phyloP scores from a whole-genome alignment of 495 filamentous ascomycete species.

The Geopyxis carbonaria region DNA sequence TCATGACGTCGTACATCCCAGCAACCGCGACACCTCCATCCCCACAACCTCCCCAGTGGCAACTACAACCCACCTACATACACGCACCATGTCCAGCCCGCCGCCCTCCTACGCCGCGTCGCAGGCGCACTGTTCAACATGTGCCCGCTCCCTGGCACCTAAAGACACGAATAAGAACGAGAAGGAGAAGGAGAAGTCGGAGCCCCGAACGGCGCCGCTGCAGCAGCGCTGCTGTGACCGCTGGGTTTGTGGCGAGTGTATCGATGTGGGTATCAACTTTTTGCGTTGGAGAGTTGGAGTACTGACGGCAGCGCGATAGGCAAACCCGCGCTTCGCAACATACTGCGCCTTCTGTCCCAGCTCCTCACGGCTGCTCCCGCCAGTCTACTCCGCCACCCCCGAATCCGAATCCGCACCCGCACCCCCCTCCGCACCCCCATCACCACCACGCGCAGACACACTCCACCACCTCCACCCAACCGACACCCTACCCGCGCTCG shows the following conservation, averaged over 20 bases:
- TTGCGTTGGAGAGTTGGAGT: constrained; percentile 2
- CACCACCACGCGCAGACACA: constrained; percentile 39
- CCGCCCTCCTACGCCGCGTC: not conserved
- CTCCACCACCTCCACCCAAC: constrained; percentile 49
- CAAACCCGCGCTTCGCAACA: constrained; percentile 47
- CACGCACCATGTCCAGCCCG: no score
- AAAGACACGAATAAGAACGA: not conserved
- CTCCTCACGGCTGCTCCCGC: constrained; percentile 25
- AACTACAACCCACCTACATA: no score
- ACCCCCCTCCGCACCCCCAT: not conserved
- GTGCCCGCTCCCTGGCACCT: not conserved
- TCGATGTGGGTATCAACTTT: constrained; percentile 30
- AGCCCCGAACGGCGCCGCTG: no score
- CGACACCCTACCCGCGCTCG: constrained; percentile 47
- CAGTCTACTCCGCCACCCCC: constrained; percentile 23
- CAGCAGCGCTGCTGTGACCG: constrained; percentile 58
- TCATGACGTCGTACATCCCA: no score
- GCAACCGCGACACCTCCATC: no score
- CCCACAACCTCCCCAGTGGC: no score
- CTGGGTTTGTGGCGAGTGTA: constrained; percentile 49
- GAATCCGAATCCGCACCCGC: constrained; percentile 20
- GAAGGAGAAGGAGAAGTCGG: constrained; percentile 12
- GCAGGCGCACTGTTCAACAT: not conserved
- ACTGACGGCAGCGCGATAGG: constrained; percentile 26
- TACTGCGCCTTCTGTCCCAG: constrained; percentile 46